Percentiles rank a stretch among this genome's conserved stretches.
Conservation (phyloP, 2,329 filamentous ascomycete species). For the Pseudogymnoascus verrucosus region DNA sequence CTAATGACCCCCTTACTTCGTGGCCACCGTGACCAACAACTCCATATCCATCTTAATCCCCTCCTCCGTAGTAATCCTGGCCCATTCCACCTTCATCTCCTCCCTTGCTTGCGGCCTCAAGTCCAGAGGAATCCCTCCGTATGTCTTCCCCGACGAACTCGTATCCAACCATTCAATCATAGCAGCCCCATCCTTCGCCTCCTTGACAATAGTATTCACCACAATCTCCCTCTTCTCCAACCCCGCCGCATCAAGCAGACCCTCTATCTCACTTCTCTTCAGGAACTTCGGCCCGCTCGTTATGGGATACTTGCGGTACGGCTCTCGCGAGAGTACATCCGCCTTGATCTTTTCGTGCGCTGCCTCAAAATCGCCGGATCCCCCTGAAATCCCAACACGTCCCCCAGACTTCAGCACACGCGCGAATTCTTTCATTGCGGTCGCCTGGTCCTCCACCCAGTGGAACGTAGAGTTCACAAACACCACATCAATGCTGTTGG, state of each 20-base stretch:
- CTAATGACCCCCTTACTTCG: neutral
- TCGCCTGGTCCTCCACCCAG: constrained; percentile 23
- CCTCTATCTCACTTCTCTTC: constrained; percentile 19
- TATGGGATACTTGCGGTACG: constrained; percentile 21
- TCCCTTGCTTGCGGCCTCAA: constrained; percentile 22
- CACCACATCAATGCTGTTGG: constrained; percentile 21
- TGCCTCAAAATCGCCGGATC: neutral
- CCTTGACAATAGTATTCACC: constrained; percentile 23
- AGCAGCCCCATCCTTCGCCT: constrained; percentile 12
- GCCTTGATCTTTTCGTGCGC: neutral
- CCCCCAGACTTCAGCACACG: constrained; percentile 21
- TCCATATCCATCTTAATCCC: constrained; percentile 28
- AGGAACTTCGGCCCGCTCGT: constrained; percentile 22
- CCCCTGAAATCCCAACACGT: neutral
- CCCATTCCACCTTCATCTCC: constrained; percentile 27
- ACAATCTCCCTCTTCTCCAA: constrained; percentile 17
- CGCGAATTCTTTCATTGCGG: constrained; percentile 19
- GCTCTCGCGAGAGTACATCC: constrained; percentile 22
- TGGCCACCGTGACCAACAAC: constrained; percentile 16
- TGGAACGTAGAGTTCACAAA: constrained; percentile 25
- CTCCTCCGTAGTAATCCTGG: constrained; percentile 21
- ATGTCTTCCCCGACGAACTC: constrained; percentile 28
- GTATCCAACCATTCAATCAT: constrained; percentile 29
- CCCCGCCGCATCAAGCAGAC: constrained; percentile 19
- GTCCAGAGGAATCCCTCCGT: constrained; percentile 26